These are phyloP conservation scores for Striga asiatica DNA, from an alignment of 257 asterid genomes.

Conservation along the genomic window DNA sequence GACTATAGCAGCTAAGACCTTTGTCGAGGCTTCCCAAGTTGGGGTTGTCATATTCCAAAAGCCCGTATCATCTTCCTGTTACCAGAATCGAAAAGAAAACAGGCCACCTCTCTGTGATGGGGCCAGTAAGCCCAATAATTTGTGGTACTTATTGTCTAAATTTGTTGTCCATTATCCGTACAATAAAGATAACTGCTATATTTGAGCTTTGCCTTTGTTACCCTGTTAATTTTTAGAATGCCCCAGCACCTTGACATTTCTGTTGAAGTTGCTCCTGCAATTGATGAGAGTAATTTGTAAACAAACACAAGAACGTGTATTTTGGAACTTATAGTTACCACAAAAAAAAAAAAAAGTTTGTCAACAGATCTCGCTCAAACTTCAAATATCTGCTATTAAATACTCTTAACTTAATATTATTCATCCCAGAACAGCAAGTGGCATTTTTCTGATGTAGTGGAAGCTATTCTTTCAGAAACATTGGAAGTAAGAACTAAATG, in stretches of 20 bases:
- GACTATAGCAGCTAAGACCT: conserved; percentile 51
- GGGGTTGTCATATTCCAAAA: conserved; percentile 82
- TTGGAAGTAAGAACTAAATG: no score
- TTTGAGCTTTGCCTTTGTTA: no score
- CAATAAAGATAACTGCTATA: not conserved
- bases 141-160: conserved; percentile 41
- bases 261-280: not conserved
- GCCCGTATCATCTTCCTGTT: conserved; percentile 68
- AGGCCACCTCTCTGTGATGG: conserved; percentile 63
- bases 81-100: conserved; percentile 44
- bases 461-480: no score
- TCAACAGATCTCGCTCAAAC: no score
- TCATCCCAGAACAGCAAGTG: no score
- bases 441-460: no score
- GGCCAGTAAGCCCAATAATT: conserved; percentile 33
- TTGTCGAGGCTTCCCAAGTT: conserved; percentile 27
- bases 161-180: not conserved
- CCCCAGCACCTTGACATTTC: no score
- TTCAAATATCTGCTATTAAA: no score
- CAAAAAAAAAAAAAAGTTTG: not conserved
- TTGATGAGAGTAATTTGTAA: not conserved
- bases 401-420: no score
- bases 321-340: not conserved
- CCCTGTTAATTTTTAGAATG: no score
- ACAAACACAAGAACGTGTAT: not conserved